phyloP scores from a whole-genome alignment of 1,139 yeast species.

The Nakaseomyces delphensis region DNA sequence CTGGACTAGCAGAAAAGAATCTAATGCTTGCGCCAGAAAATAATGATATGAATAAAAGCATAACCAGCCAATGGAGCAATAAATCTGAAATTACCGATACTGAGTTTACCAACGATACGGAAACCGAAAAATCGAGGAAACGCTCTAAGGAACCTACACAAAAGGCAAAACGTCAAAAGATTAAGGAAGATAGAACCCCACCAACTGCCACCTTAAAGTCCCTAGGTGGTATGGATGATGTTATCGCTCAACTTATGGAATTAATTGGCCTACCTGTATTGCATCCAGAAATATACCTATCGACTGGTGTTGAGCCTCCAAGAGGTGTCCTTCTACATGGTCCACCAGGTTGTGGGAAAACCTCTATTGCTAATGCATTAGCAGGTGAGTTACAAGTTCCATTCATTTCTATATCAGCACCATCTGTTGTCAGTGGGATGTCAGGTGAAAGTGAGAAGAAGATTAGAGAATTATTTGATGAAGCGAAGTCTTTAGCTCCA shows the following conservation, averaged over 20 bases:
- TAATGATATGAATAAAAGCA: slow-evolving; percentile 67
- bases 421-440: slow-evolving; percentile 98
- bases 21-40: slow-evolving; percentile 54
- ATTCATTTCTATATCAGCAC: slow-evolving; percentile 84
- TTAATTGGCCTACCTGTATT: slow-evolving; percentile 82
- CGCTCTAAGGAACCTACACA: slow-evolving; percentile 29
- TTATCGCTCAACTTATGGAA: slow-evolving; percentile 79
- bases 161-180: slow-evolving; percentile 31
- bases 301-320: slow-evolving; percentile 96
- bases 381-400: slow-evolving; percentile 95
- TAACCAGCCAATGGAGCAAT: slow-evolving; percentile 60
- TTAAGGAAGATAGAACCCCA: slow-evolving; percentile 53
- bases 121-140: slow-evolving; percentile 18
- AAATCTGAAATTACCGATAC: slow-evolving; percentile 17
- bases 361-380: slow-evolving; percentile 89
- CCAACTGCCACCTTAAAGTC: slow-evolving; percentile 61
- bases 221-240: slow-evolving; percentile 82
- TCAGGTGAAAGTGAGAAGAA: slow-evolving; percentile 98
- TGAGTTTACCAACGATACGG: slow-evolving; percentile 13
- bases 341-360: slow-evolving; percentile 99
- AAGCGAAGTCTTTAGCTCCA: slow-evolving; percentile 84
- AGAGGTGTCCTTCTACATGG: slow-evolving; percentile 92
- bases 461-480: slow-evolving; percentile 84
- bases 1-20: slow-evolving; percentile 33
- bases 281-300: slow-evolving; percentile 82